Conservation (phyloP, 768 basidiomycete genomes). For the Solioccasus polychromus region DNA sequence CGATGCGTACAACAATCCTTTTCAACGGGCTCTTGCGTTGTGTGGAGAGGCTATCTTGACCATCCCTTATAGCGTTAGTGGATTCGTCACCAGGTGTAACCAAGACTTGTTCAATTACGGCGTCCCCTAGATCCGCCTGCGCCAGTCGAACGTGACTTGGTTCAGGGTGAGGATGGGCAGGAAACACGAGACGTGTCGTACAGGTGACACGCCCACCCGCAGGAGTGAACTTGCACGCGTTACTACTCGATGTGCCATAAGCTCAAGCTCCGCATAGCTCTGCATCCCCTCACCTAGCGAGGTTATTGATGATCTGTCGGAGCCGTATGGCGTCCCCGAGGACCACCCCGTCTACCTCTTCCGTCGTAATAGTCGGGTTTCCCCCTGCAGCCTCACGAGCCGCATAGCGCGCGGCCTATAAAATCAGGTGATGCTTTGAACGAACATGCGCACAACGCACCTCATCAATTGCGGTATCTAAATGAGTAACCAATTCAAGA, state of each 20-base stretch:
- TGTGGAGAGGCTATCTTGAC: neutral
- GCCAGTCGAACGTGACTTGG: neutral
- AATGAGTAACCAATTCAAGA: slow-evolving; percentile 62
- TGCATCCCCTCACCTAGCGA: slow-evolving; percentile 53
- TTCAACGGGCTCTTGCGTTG: slow-evolving; percentile 38
- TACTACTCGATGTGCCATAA: slow-evolving; percentile 39
- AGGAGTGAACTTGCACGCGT: slow-evolving; percentile 79
- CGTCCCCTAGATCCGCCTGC: slow-evolving; percentile 9
- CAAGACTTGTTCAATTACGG: slow-evolving; percentile 25
- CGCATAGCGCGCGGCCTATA: slow-evolving; percentile 56
- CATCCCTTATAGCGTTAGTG: neutral
- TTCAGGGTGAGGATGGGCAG: slow-evolving; percentile 17
- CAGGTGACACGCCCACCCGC: slow-evolving; percentile 66
- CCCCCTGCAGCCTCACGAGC: slow-evolving; percentile 61
- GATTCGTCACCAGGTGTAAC: slow-evolving; percentile 33
- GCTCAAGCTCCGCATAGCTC: neutral
- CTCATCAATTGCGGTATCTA: slow-evolving; percentile 67
- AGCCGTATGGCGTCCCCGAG: slow-evolving; percentile 82
- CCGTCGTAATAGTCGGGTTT: slow-evolving; percentile 13
- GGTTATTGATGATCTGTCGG: slow-evolving; percentile 79
- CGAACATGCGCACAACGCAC: slow-evolving; percentile 28
- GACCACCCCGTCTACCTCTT: slow-evolving; percentile 60
- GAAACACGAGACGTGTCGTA: slow-evolving; percentile 57
- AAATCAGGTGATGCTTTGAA: neutral
- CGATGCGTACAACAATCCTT: slow-evolving; percentile 78